phyloP scores from a whole-genome alignment of 306 rosid species.

The Fragaria nilgerrensis region DNA sequence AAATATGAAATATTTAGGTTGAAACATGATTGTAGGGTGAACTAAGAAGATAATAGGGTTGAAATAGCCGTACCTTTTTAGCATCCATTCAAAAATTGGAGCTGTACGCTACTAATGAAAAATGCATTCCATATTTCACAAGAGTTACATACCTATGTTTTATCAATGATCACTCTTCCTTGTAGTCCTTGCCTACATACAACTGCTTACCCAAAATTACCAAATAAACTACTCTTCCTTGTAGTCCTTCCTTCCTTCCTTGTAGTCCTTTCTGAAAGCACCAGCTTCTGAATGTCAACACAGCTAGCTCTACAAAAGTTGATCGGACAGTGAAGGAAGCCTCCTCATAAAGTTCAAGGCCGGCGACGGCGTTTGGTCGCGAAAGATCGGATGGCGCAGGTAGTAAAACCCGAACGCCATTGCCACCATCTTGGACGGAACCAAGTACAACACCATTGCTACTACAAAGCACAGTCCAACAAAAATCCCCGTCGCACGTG shows the following conservation, averaged over 20 bases:
- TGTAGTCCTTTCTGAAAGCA: no score
- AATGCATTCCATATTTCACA: neutral
- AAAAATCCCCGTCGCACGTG: constrained; percentile 77
- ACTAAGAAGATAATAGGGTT: no score
- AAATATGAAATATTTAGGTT: no score
- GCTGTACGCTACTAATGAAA: neutral
- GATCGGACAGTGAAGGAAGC: constrained; percentile 74
- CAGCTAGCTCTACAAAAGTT: constrained; percentile 48
- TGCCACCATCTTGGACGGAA: constrained; percentile 75
- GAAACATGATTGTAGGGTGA: no score
- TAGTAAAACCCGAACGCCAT: constrained; percentile 81
- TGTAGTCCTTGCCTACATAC: neutral
- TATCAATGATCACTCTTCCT: no score
- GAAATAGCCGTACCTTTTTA: no score
- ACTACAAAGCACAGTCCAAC: constrained; percentile 60
- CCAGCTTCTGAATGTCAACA: neutral
- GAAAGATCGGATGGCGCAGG: constrained; percentile 73
- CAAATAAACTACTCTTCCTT: constrained; percentile 26
- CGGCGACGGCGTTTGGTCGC: constrained; percentile 68
- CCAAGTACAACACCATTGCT: constrained; percentile 56
- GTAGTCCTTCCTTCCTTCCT: no score
- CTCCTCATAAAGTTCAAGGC: constrained; percentile 66
- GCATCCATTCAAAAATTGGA: neutral
- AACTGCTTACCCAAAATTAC: neutral
- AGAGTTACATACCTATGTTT: no score